Evolutionary conservation across 768 basidiomycete species (phyloP).

Genomic region (Tulasnella sp.): DNA sequence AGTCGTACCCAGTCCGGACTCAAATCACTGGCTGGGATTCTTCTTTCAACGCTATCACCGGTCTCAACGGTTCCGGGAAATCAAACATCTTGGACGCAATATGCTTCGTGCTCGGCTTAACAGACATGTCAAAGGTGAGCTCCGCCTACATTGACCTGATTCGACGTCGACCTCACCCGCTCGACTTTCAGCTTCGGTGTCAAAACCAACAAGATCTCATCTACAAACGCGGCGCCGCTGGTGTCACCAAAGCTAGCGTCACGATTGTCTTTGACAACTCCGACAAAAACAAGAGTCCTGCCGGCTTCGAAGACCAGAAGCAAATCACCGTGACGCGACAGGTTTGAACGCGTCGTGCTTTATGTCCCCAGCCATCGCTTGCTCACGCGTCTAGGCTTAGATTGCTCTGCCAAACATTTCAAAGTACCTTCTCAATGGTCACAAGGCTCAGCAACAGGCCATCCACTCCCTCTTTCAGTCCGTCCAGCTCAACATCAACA

Average conservation of each 20-base stretch:
- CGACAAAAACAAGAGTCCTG: slow-evolving; percentile 70
- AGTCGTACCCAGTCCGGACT: slow-evolving; percentile 93
- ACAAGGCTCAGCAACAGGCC: slow-evolving; percentile 74
- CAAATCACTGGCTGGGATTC: slow-evolving; percentile 95
- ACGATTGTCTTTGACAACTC: slow-evolving; percentile 99
- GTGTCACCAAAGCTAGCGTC: slow-evolving; percentile 92
- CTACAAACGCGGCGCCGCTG: slow-evolving; percentile 98
- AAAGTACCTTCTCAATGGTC: slow-evolving; percentile 93
- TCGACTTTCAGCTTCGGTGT: slow-evolving; percentile 56
- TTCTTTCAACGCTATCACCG: slow-evolving; percentile 98
- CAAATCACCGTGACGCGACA: slow-evolving; percentile 97
- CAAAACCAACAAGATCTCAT: slow-evolving; percentile 95
- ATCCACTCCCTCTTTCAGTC: slow-evolving; percentile 91
- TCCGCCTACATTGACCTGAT: neutral
- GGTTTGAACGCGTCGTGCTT: slow-evolving; percentile 29
- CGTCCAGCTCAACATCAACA: slow-evolving; percentile 98
- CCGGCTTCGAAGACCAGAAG: slow-evolving; percentile 62
- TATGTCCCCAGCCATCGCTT: neutral
- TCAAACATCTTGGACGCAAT: slow-evolving; percentile 99
- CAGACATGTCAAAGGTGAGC: slow-evolving; percentile 83
- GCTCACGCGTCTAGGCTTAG: slow-evolving; percentile 28
- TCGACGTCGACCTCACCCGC: neutral
- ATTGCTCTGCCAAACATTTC: slow-evolving; percentile 87
- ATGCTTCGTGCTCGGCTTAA: slow-evolving; percentile 96
- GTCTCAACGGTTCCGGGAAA: slow-evolving; percentile 78